Evolutionary conservation across 495 filamentous ascomycete species (phyloP).

Genomic region (Corynascus novoguineensis): DNA sequence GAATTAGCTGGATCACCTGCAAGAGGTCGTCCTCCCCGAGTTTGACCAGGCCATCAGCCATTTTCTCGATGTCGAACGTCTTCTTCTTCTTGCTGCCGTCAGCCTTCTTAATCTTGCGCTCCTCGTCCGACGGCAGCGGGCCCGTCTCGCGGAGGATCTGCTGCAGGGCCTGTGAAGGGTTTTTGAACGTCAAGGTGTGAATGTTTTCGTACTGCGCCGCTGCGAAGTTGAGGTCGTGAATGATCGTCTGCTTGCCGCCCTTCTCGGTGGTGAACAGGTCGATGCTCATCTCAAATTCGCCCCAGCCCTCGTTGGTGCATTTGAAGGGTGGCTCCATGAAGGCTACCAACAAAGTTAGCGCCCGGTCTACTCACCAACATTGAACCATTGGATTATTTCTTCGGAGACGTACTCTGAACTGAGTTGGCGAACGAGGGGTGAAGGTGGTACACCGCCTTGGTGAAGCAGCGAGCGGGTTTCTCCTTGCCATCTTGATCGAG

Average conservation of each 20-base stretch:
- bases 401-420: conserved; percentile 64
- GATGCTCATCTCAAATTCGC: conserved; percentile 96
- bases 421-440: conserved; percentile 88
- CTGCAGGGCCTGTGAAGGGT: conserved; percentile 78
- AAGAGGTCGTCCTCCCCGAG: conserved; percentile 62
- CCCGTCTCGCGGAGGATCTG: conserved; percentile 72
- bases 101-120: conserved; percentile 54
- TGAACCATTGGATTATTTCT: too few species aligned
- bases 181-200: conserved; percentile 81
- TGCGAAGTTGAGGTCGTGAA: conserved; percentile 90
- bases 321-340: conserved; percentile 81
- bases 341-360: conserved; percentile 43
- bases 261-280: conserved; percentile 75
- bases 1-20: conserved; percentile 93
- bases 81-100: conserved; percentile 77
- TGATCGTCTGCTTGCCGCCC: conserved; percentile 70
- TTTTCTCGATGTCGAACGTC: conserved; percentile 89
- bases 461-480: conserved; percentile 75
- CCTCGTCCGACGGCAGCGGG: conserved; percentile 69
- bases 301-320: conserved; percentile 93
- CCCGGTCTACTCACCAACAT: neutral
- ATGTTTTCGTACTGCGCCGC: conserved; percentile 74
- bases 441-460: conserved; percentile 84
- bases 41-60: conserved; percentile 63
- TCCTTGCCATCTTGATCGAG: conserved; percentile 58